A percentile compares a stretch with the other conserved stretches of the same genome.
Conservation (phyloP, 352 stramenopile genomes). For the Blastocystis sp. region DNA sequence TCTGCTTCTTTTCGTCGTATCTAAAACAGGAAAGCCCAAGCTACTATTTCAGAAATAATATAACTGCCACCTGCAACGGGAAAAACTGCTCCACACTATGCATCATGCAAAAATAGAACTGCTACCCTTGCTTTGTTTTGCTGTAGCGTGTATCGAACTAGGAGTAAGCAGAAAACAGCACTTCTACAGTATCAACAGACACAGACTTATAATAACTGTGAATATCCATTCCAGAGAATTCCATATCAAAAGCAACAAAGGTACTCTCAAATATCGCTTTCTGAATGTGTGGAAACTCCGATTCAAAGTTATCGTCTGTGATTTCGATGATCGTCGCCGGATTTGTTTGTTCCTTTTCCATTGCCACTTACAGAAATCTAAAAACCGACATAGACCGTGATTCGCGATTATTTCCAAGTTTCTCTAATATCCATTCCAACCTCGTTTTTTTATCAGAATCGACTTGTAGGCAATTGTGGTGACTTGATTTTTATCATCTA, state of each 20-base stretch:
- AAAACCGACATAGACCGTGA: not conserved
- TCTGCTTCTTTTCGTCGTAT: not conserved
- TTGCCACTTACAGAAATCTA: not conserved
- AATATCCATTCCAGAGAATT: constrained; percentile 35
- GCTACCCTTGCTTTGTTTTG: constrained; percentile 26
- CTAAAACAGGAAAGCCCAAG: constrained; percentile 38
- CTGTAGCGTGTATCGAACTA: constrained; percentile 49
- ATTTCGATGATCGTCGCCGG: constrained; percentile 2
- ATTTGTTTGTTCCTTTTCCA: not conserved
- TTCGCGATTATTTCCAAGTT: not conserved
- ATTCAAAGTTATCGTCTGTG: constrained; percentile 36
- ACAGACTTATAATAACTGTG: not conserved
- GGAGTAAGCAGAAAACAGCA: not conserved
- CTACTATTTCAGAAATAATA: not conserved
- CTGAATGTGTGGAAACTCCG: constrained; percentile 19
- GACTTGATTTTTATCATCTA: not conserved
- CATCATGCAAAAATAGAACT: not conserved
- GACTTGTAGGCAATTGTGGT: not conserved
- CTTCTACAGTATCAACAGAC: not conserved
- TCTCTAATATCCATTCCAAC: not conserved
- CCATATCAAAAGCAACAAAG: constrained; percentile 52
- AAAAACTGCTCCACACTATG: constrained; percentile 33
- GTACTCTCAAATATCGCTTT: constrained; percentile 26
- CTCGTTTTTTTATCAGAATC: not conserved
- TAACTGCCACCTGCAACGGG: not conserved